A percentile compares a stretch with the other conserved stretches of the same genome.
phyloP scores from a whole-genome alignment of 805 yeast species.

The Priceomyces fermenticarens region DNA sequence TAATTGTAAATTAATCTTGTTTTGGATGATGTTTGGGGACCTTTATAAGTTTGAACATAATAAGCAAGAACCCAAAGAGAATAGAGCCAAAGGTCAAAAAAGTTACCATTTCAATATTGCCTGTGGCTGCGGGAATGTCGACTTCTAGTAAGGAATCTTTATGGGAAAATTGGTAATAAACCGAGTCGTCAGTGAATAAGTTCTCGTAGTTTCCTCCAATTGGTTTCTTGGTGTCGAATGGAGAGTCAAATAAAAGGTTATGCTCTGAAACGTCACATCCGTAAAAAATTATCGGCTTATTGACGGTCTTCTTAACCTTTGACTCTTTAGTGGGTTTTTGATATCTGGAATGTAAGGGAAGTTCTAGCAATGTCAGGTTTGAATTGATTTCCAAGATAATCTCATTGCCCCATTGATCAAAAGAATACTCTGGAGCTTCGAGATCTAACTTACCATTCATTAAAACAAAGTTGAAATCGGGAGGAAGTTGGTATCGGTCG shows the following conservation, averaged over 20 bases:
- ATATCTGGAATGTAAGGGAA: slow-evolving; percentile 40
- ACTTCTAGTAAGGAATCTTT: background rate
- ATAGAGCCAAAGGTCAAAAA: slow-evolving; percentile 5
- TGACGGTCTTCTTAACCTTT: slow-evolving; percentile 12
- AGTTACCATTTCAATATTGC: background rate
- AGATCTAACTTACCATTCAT: slow-evolving; percentile 32
- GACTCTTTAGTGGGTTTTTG: slow-evolving; percentile 25
- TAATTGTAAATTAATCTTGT: too few species aligned
- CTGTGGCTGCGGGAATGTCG: slow-evolving; percentile 3
- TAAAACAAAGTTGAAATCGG: slow-evolving; percentile 17
- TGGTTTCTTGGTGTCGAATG: slow-evolving; percentile 28
- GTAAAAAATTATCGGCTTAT: slow-evolving; percentile 28
- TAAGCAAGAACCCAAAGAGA: slow-evolving; percentile 4
- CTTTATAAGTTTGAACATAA: slow-evolving; percentile 5
- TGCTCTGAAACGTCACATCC: slow-evolving; percentile 34
- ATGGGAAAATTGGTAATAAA: slow-evolving; percentile 29
- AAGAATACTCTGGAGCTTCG: slow-evolving; percentile 39
- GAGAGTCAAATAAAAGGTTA: slow-evolving; percentile 29
- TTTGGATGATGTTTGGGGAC: too few species aligned
- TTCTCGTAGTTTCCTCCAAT: slow-evolving; percentile 35
- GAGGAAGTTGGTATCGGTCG: slow-evolving; percentile 37
- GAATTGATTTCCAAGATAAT: slow-evolving; percentile 25
- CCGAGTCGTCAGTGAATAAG: slow-evolving; percentile 38
- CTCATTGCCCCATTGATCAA: slow-evolving; percentile 40
- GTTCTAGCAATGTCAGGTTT: slow-evolving; percentile 11